Percentiles rank a stretch among this genome's conserved stretches.
These are phyloP conservation scores for Grigorovia jiainica DNA, from an alignment of 805 yeast species.

Conservation along the genomic window DNA sequence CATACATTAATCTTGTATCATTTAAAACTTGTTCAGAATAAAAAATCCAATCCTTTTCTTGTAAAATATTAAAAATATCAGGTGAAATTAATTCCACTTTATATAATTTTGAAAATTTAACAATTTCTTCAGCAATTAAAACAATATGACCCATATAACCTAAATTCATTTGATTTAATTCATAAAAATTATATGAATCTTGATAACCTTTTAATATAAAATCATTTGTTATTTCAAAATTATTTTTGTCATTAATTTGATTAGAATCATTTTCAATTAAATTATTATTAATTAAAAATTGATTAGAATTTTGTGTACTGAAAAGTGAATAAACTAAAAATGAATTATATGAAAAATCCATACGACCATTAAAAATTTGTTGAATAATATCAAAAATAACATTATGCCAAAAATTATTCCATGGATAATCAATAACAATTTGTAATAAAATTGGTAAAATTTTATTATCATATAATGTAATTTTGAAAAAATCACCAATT, in stretches of 20 bases:
- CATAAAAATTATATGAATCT: slow-evolving; percentile 51
- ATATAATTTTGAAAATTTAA: slow-evolving; percentile 53
- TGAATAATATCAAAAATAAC: slow-evolving; percentile 94
- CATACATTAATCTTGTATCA: slow-evolving; percentile 26
- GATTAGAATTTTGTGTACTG: slow-evolving; percentile 7
- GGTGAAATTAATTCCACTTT: slow-evolving; percentile 25
- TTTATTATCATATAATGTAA: slow-evolving; percentile 63
- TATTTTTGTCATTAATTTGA: not conserved
- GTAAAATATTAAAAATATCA: slow-evolving; percentile 17
- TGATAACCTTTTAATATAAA: slow-evolving; percentile 53
- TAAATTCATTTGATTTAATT: slow-evolving; percentile 50
- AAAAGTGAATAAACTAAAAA: slow-evolving; percentile 40
- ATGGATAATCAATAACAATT: slow-evolving; percentile 76
- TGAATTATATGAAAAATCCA: slow-evolving; percentile 76
- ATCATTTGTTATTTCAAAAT: slow-evolving; percentile 45
- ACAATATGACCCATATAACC: slow-evolving; percentile 96
- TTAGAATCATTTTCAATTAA: slow-evolving; percentile 30
- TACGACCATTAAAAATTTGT: slow-evolving; percentile 79
- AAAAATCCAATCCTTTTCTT: slow-evolving; percentile 20
- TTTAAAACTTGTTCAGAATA: slow-evolving; percentile 23
- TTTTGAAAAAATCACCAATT: slow-evolving; percentile 79
- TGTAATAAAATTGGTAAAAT: slow-evolving; percentile 55
- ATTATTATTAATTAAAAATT: not conserved
- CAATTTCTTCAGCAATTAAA: slow-evolving; percentile 88
- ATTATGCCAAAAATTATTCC: slow-evolving; percentile 94